Conservation (phyloP, 2,329 filamentous ascomycete species). For the Alternaria brassicicola region DNA sequence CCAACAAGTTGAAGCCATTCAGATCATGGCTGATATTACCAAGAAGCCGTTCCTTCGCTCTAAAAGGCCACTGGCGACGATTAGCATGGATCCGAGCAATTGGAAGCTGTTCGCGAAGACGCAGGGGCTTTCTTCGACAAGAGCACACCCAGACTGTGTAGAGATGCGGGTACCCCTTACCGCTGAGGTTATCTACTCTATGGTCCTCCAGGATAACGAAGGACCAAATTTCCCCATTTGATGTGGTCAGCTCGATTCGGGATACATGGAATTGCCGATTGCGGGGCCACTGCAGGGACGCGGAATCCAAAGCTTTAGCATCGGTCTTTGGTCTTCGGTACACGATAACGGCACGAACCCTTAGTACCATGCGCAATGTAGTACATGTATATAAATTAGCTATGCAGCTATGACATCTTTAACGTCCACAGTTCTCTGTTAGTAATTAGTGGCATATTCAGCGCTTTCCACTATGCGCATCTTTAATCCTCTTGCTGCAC, state of each 20-base stretch:
- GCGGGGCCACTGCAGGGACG: not conserved
- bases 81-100: too few species aligned
- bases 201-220: too few species aligned
- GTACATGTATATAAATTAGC: not conserved
- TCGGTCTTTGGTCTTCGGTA: not conserved
- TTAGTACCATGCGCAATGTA: not conserved
- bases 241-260: not conserved
- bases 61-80: too few species aligned
- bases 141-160: too few species aligned
- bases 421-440: not conserved
- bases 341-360: not conserved
- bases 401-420: not conserved
- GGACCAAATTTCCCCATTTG: not conserved
- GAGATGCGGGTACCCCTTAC: too few species aligned
- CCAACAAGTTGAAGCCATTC: too few species aligned
- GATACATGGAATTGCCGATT: not conserved
- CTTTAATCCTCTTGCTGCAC: slow-evolving; percentile 8
- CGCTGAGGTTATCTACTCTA: too few species aligned
- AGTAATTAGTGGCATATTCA: not conserved
- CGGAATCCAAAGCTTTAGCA: not conserved
- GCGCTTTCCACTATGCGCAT: slow-evolving; percentile 17
- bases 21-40: too few species aligned
- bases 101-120: too few species aligned
- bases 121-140: too few species aligned
- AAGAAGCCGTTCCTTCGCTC: too few species aligned